These are phyloP conservation scores for Citrullus colocynthis DNA, from an alignment of 306 rosid genomes.

Conservation along the genomic window DNA sequence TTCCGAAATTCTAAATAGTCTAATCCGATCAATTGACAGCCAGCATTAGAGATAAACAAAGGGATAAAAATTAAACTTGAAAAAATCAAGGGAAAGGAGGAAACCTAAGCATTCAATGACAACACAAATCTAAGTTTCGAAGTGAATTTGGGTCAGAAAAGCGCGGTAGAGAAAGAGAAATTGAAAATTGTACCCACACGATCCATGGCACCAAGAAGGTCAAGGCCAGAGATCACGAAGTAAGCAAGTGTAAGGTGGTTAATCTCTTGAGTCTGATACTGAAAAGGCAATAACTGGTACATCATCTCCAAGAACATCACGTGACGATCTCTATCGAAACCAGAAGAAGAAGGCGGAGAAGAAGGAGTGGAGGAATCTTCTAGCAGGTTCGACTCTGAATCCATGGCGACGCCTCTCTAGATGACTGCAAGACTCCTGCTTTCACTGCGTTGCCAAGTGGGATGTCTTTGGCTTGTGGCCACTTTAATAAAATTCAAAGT, in stretches of 20 bases:
- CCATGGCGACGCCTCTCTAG: constrained; percentile 9
- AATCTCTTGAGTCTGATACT: constrained; percentile 62
- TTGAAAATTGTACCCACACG: constrained; percentile 16
- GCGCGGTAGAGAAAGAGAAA: neutral
- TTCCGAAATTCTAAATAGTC: neutral
- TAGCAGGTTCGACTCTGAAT: constrained; percentile 8
- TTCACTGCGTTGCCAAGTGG: neutral
- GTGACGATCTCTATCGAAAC: constrained; percentile 55
- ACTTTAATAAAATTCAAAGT: too few relatives aligned
- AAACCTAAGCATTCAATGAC: neutral
- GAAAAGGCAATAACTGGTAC: constrained; percentile 52
- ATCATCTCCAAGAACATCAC: constrained; percentile 45
- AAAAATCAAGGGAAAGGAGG: neutral
- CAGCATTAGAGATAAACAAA: neutral
- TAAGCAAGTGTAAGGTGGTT: constrained; percentile 87
- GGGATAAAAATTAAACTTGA: neutral
- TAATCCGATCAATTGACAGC: neutral
- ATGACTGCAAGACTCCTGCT: neutral
- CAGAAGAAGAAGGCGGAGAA: neutral
- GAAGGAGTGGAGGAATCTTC: constrained; percentile 11
- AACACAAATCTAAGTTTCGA: neutral
- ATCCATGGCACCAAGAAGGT: constrained; percentile 47
- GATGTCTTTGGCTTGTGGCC: neutral
- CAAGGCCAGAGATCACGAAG: constrained; percentile 74
- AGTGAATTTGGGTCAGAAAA: neutral